Conservation (phyloP, 208 protist species). For the Leishmania major region DNA sequence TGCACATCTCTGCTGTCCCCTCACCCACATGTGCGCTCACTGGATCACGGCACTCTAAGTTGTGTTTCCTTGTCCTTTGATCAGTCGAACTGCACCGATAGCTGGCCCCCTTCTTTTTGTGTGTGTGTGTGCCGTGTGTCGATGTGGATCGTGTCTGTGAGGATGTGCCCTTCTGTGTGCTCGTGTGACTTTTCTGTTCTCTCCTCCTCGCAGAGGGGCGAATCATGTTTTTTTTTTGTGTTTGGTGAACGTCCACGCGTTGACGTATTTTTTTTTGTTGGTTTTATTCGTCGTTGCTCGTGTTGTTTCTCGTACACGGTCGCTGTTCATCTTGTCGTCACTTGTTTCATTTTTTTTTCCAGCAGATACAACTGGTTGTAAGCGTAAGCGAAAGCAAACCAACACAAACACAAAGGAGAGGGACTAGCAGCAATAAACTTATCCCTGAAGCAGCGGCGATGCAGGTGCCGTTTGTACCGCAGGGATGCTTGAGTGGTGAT, state of each 20-base stretch:
- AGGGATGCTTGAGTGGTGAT: neutral
- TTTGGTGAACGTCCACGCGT: neutral
- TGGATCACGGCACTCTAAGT: neutral
- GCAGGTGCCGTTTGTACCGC: neutral
- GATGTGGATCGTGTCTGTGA: neutral
- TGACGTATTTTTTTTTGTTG: neutral
- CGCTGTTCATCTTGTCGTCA: slow-evolving; percentile 6
- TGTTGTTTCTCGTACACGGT: neutral
- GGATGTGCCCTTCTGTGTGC: neutral
- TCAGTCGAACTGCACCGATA: neutral
- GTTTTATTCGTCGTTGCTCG: neutral
- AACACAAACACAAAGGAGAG: neutral
- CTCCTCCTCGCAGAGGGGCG: neutral
- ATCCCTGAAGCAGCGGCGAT: neutral
- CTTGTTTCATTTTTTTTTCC: neutral
- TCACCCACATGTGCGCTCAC: neutral
- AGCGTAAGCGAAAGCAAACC: neutral
- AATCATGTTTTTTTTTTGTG: neutral
- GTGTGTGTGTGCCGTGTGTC: neutral
- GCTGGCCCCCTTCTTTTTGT: neutral
- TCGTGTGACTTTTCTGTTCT: neutral
- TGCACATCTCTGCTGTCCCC: neutral
- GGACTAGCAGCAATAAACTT: neutral
- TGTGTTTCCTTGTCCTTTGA: neutral
- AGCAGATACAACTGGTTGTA: neutral